phyloP scores from a whole-genome alignment of 345 rosid genomes.

The Hirschfeldia incana region DNA sequence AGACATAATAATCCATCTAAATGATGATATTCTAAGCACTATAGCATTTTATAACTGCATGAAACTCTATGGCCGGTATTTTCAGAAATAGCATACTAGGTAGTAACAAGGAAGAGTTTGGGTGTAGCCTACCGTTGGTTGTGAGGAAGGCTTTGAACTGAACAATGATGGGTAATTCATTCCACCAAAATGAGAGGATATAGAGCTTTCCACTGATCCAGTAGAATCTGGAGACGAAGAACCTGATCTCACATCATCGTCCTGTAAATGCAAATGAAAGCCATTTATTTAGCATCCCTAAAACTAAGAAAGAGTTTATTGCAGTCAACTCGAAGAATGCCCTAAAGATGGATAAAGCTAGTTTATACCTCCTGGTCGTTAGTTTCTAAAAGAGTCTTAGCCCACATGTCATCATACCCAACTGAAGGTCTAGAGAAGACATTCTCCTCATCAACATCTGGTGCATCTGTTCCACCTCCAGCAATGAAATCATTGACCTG shows the following conservation, averaged over 20 bases:
- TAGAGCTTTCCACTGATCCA: constrained; percentile 95
- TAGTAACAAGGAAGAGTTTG: constrained; percentile 14
- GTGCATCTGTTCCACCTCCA: constrained; percentile 99
- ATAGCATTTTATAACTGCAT: neutral
- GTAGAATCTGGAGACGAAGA: constrained; percentile 92
- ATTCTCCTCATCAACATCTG: constrained; percentile 98
- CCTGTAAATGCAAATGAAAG: constrained; percentile 50
- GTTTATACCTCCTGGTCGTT: constrained; percentile 73
- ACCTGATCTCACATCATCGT: constrained; percentile 93
- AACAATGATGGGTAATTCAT: constrained; percentile 95
- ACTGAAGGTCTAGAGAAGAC: constrained; percentile 81
- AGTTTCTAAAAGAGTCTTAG: constrained; percentile 88
- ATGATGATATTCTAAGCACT: constrained; percentile 7
- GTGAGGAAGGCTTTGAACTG: constrained; percentile 83
- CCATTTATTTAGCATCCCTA: constrained; percentile 10
- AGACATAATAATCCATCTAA: neutral
- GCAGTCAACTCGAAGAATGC: neutral
- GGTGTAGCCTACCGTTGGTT: constrained; percentile 53
- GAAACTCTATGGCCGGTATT: constrained; percentile 7
- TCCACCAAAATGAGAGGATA: constrained; percentile 99
- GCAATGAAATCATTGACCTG: constrained; percentile 96
- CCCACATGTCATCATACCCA: constrained; percentile 99
- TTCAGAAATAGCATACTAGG: constrained; percentile 13
- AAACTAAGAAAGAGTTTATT: constrained; percentile 7
- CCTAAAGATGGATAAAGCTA: constrained; percentile 4